Base-by-base conservation (phyloP, 2,329 filamentous ascomycete species). In the Trichoderma endophyticum region DNA sequence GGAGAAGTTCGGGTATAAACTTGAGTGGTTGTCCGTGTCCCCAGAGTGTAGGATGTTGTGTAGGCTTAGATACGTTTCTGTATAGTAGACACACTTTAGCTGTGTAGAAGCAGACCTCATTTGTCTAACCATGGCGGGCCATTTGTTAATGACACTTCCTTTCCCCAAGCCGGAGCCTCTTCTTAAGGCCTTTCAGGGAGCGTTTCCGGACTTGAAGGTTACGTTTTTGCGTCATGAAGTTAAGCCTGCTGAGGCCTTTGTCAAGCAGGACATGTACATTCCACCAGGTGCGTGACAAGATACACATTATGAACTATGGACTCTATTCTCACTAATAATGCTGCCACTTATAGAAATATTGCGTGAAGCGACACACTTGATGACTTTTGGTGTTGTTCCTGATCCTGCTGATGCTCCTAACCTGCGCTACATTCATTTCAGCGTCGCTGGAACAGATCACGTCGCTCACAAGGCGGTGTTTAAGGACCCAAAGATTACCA, bases 251-350 rank as follows among this genome's bases (percentile, higher is more conserved):
- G 65, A 68, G 15, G 65, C 65, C 2, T 68, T 68, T 43, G n/a
- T 43, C 65, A 68, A 68, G 54, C 65, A 68, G 6, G 65, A 68
- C 28, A 59, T 68, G 65, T 8, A 68, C 12, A 59, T 68, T 6
- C 65, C 65, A 43, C 65, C 65, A 30, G 65, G 65, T 68, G 21
- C n/a, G 64, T 39, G 34, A 26, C 64, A 18, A 18, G n/a, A 36
- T 11, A 3, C 30, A 28, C 4, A 6, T 24, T 14, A 14, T 54
- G 21, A 6, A 3, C 21, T 24, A 54, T 51, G 5, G n/a, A 8
- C 5, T 43, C 11, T 30, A 11, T 18, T 24, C 2, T 21, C 26
- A 26, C 30, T 67, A 15, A 28, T 21, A 21, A 18, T 6, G 12
- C 28, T 32, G 14, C 0, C 2, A 12, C 28, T 18, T 39, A 14